Base-by-base conservation (phyloP, 208 protist genomes). In the Ichthyophonus hoferi region DNA sequence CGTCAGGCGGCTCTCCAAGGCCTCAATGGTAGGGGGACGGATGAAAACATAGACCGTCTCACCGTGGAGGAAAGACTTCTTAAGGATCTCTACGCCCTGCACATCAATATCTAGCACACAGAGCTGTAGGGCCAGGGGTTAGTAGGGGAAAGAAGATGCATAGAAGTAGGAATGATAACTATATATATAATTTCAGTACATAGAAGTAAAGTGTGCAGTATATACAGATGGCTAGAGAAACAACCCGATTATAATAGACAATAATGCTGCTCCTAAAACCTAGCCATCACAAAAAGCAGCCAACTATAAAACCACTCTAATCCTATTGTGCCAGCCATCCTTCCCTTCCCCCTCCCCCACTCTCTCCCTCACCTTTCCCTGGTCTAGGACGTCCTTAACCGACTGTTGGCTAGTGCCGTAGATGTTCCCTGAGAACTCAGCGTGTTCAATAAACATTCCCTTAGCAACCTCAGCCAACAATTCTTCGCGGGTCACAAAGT, bases 101-200 rank as follows among this genome's bases (percentile, higher is more conserved):
- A 92, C 67, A 86, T 94, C 93, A 81, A 94, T 90, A 88, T 95
- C 93, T 42, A 95, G 87, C 17, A 94, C 78, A 87, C 91, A 93
- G 43, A 91, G 76, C 90, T 90, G 38, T n/a, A n/a, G n/a, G n/a
- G n/a, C n/a, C n/a, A n/a, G n/a, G n/a, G n/a, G n/a, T n/a, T n/a
- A n/a, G n/a, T n/a, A n/a, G n/a, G n/a, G n/a, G n/a, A n/a, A n/a
- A n/a, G n/a, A n/a, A n/a, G n/a, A n/a, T n/a, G n/a, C n/a, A n/a
- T n/a, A n/a, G n/a, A n/a, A n/a, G n/a, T n/a, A n/a, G n/a, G n/a
- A n/a, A n/a, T n/a, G n/a, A n/a, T n/a, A n/a, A n/a, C n/a, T n/a
- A n/a, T n/a, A n/a, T n/a, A n/a, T n/a, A n/a, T n/a, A n/a, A n/a
- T n/a, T n/a, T n/a, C n/a, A n/a, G n/a, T n/a, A n/a, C n/a, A n/a